Evolutionary conservation across 2,329 filamentous ascomycete species (phyloP).

Genomic region (Byssochlamys sp.): DNA sequence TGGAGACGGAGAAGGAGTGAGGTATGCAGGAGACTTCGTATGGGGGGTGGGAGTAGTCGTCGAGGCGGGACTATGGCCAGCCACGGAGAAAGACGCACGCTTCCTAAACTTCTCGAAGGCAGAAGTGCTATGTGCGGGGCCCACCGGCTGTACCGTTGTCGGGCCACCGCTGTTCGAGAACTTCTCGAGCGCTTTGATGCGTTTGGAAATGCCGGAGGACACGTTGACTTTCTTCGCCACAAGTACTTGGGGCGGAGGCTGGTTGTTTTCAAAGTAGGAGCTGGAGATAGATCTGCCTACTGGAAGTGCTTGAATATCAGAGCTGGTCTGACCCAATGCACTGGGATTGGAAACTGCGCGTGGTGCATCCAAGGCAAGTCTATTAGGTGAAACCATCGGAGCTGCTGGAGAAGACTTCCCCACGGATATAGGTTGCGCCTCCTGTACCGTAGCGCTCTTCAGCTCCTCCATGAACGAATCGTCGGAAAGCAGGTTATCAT

Average conservation of each 20-base stretch:
- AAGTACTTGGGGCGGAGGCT: slow-evolving; percentile 36
- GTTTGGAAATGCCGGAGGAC: slow-evolving; percentile 81
- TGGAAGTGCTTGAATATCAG: slow-evolving; percentile 22
- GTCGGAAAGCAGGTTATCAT: slow-evolving; percentile 44
- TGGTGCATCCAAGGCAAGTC: slow-evolving; percentile 24
- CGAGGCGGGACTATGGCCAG: slow-evolving; percentile 15
- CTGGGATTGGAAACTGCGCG: slow-evolving; percentile 32
- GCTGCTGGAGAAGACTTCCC: slow-evolving; percentile 81
- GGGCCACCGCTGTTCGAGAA: slow-evolving; percentile 45
- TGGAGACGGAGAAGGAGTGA: slow-evolving; percentile 17
- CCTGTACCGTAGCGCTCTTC: slow-evolving; percentile 67
- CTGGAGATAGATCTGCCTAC: slow-evolving; percentile 31
- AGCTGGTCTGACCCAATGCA: not conserved
- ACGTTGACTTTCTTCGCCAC: slow-evolving; percentile 68
- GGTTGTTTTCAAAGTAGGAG: slow-evolving; percentile 20
- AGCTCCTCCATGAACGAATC: slow-evolving; percentile 78
- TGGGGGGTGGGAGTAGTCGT: slow-evolving; percentile 5
- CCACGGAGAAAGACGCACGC: slow-evolving; percentile 28
- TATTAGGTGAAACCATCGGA: slow-evolving; percentile 33
- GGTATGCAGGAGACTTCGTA: slow-evolving; percentile 18
- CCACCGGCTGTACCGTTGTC: slow-evolving; percentile 15
- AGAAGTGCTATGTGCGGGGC: slow-evolving; percentile 48
- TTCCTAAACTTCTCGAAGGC: slow-evolving; percentile 45
- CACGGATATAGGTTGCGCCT: slow-evolving; percentile 71
- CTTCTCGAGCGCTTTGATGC: slow-evolving; percentile 87